Evolutionary conservation across 1,139 yeast genomes (phyloP), one percentile per base, ranked within the genome.

Genomic region (Arxiozyma heterogenica): DNA sequence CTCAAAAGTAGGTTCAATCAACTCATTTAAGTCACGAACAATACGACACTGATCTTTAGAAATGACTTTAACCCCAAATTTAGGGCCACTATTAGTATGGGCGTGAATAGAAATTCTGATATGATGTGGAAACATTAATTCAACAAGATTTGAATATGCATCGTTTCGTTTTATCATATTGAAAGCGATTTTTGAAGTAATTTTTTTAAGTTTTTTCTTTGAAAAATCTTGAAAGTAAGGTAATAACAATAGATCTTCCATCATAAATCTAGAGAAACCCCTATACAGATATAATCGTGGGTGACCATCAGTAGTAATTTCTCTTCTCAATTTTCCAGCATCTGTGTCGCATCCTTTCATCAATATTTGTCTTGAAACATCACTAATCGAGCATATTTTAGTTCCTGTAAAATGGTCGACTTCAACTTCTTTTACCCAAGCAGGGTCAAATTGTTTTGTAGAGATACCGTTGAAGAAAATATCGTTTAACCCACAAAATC

Each of bases 151-250:
- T 3, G 84, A 81, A 61, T 81, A 81, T 7, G 86, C 85, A 63
- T 81, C 86, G 61, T 81, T 81, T 58, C 85, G 69, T 64, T 77
- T 80, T 56, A 81, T 81, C 85, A 81, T 81, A 61, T 80, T 83
- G 65, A 80, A 81, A 0, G 85, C 83, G 54, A 80, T 78, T 58
- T 74, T 75, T 4, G 82, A 73, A 30, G 78, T 76, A 44, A 72
- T 66, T 62, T 79, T 80, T 60, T 80, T 80, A 63, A 73, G 77
- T 54, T 73, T 71, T 61, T 78, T 81, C 55, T 73, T 75, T 0
- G 83, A 78, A 53, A 72, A 60, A 17, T 61, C 59, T 23, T 68
- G 58, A 47, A 76, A 75, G 43, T 66, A 67, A 3, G 76, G 73
- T 54, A 79, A 75, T 41, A 69, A 63, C 21, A 70, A 68, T 61